A percentile compares a stretch with the other conserved stretches of the same genome.
These are phyloP conservation scores for Raphanus hybrid DNA, from an alignment of 441 rosid species.

Conservation along the genomic window DNA sequence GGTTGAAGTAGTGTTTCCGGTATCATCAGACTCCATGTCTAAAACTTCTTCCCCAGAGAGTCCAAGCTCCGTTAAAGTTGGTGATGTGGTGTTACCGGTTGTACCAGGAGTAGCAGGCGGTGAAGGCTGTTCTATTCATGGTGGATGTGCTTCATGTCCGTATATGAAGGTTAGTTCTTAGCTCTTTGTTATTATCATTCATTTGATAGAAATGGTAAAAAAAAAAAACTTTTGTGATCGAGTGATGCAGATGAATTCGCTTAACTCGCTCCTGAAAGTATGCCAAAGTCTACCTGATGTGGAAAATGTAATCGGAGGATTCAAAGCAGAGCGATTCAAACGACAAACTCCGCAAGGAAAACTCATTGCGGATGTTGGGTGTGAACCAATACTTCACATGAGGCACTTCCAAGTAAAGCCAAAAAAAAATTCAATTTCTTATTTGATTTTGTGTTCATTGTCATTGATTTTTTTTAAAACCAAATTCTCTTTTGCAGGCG, in stretches of 20 bases:
- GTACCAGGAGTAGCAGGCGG: conserved; percentile 95
- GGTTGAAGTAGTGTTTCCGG: conserved; percentile 93
- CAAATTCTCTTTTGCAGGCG: conserved; percentile 48
- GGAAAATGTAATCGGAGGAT: conserved; percentile 50
- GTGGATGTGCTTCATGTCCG: conserved; percentile 98
- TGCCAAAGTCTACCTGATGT: conserved; percentile 76
- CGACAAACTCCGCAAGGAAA: conserved; percentile 73
- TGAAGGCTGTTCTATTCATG: conserved; percentile 94
- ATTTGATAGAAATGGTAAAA: background rate
- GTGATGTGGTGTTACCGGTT: conserved; percentile 52
- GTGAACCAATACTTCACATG: conserved; percentile 97
- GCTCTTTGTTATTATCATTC: background rate
- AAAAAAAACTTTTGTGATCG: conserved; percentile 21
- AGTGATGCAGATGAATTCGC: conserved; percentile 88
- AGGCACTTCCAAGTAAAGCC: conserved; percentile 84
- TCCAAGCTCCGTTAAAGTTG: conserved; percentile 43
- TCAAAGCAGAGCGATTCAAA: conserved; percentile 71
- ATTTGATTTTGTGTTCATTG: background rate
- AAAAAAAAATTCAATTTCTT: background rate
- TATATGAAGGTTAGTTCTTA: conserved; percentile 82
- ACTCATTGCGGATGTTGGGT: conserved; percentile 89
- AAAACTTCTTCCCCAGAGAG: conserved; percentile 53
- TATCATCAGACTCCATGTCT: conserved; percentile 85
- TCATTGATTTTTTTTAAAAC: background rate
- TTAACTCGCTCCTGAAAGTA: conserved; percentile 70